Conservation (phyloP, 2,329 filamentous ascomycete genomes). For the Huntiella abstrusa region DNA sequence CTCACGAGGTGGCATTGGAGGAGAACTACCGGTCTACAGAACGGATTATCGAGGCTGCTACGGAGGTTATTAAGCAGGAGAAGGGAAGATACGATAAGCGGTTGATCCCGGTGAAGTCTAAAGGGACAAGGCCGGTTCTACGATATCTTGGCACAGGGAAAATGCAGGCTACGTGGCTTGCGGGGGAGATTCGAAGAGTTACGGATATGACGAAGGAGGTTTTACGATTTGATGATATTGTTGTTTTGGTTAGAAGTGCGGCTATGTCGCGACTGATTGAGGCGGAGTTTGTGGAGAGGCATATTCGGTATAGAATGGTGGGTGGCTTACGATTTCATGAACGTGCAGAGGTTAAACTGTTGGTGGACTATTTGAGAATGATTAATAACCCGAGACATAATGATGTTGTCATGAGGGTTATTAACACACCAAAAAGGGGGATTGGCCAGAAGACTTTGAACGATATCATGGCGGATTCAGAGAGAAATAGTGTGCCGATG, state of each 20-base stretch:
- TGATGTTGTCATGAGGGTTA: constrained; percentile 63
- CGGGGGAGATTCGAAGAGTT: constrained; percentile 59
- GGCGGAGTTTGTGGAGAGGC: constrained; percentile 56
- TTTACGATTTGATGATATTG: constrained; percentile 58
- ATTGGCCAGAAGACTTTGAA: constrained; percentile 67
- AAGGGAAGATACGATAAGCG: constrained; percentile 59
- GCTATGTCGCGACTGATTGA: constrained; percentile 74
- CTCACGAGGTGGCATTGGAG: constrained; percentile 67
- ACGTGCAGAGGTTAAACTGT: constrained; percentile 65
- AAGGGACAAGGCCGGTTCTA: constrained; percentile 64
- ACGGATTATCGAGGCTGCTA: constrained; percentile 59
- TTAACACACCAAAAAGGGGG: constrained; percentile 67
- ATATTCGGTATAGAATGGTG: constrained; percentile 82
- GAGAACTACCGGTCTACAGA: constrained; percentile 90
- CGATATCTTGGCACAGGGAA: constrained; percentile 51
- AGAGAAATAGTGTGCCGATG: constrained; percentile 45
- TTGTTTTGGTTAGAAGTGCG: constrained; percentile 72
- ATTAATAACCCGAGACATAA: constrained; percentile 74
- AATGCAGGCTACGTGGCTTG: constrained; percentile 73
- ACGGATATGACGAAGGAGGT: constrained; percentile 54
- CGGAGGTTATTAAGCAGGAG: constrained; percentile 84
- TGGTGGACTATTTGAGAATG: constrained; percentile 76
- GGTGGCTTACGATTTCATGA: constrained; percentile 79
- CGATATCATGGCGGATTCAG: constrained; percentile 56
- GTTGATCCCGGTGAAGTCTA: constrained; percentile 60